Evolutionary conservation across 1,139 yeast genomes (phyloP).

Genomic region (Wickerhamomyces sp.): DNA sequence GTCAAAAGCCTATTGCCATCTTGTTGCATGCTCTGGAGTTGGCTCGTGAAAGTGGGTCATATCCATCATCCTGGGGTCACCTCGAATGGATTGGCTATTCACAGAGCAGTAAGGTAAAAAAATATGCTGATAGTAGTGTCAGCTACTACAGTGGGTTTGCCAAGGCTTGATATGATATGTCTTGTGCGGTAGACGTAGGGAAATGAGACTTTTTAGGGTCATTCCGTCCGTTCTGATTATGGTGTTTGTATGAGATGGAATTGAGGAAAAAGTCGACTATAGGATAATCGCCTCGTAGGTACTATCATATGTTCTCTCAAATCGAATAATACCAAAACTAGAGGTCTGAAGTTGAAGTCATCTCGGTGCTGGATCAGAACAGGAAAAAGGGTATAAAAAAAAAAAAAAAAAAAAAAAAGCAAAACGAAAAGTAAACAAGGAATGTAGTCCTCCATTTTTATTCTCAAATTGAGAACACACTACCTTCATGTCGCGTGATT

Average conservation of each 20-base stretch:
- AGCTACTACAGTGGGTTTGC: slow-evolving; percentile 87
- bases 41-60: slow-evolving; percentile 14
- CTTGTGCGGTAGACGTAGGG: too few relatives aligned
- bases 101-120: slow-evolving; percentile 60
- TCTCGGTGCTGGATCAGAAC: too few relatives aligned
- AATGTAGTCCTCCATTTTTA: background rate
- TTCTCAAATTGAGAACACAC: background rate
- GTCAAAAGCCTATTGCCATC: slow-evolving; percentile 75
- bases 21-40: slow-evolving; percentile 49
- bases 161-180: background rate
- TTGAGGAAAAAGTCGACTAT: too few relatives aligned
- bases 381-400: too few relatives aligned
- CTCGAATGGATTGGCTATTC: slow-evolving; percentile 79
- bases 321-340: too few relatives aligned
- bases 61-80: slow-evolving; percentile 20
- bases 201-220: too few relatives aligned
- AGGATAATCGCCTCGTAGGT: too few relatives aligned
- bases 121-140: slow-evolving; percentile 66
- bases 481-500: slow-evolving; percentile 24
- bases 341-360: too few relatives aligned
- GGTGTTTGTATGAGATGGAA: too few relatives aligned
- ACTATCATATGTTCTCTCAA: too few relatives aligned
- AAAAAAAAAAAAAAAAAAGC: background rate
- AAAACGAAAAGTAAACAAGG: background rate
- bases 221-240: too few relatives aligned